Evolutionary conservation across 305 asterid genomes (phyloP), one percentile per base, ranked within the genome.

Genomic region (Petunia hybrid): DNA sequence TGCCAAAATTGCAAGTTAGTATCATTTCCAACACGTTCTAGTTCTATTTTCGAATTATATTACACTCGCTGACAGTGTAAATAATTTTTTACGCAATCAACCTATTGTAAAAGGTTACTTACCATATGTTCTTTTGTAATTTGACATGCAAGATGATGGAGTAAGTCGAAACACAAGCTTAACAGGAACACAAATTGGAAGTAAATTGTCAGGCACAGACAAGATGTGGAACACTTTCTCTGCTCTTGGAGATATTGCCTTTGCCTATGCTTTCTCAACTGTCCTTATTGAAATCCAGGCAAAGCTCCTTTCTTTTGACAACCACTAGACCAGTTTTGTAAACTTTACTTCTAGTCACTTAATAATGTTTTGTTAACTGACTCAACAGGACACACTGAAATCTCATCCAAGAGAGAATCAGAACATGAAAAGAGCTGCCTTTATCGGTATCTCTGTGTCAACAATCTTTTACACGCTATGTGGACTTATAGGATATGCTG

Each of bases 1-100:
- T 68, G 89, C 84, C 16, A 85, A 89, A 87, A 92, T 92, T 70
- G 90, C 86, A 82, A 92, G 94, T 90, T 86, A 78, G 78, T 45
- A 80, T 51, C 8, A 42, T 42, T 53, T 6, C 9, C 57, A 0
- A 77, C 9, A 41, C 7, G 36, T 77, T 6, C 36, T 7, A 2
- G 13, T 77, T 45, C 13, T 9, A 0, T 43, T 46, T 46, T 46
- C 0, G 57, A 1, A 1, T 51, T 51, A 51, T 51, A 51, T 51
- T 51, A 12, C 10, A 51, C 10, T 51, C 5, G 10, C 14, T 51
- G 57, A 51, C 57, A 0, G 57, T 3, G 4, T 51, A 51, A 51
- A 48, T 8, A 2, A 22, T 22, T 22, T 8, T 46, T 8, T 3
- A 51, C 57, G 12, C 57, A 51, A 3, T 51, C 57, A 51, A 51